Percentiles rank a stretch among this genome's conserved stretches.
phyloP scores from a whole-genome alignment of 805 yeast genomes.

The Clavispora asparagi region DNA sequence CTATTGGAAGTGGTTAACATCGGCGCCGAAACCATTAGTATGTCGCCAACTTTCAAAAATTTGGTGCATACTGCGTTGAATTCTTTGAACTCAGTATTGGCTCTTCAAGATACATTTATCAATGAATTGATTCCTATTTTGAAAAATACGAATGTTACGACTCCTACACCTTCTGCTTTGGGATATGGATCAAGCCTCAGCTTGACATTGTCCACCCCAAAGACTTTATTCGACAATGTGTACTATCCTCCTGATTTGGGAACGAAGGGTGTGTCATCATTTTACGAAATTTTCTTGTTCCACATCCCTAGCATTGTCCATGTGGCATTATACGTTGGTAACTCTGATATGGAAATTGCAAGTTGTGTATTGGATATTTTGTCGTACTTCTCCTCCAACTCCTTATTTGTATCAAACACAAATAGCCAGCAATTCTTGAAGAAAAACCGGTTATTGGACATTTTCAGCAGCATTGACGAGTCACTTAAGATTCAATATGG shows the following conservation, averaged over 20 bases:
- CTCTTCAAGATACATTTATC: constrained; percentile 55
- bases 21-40: constrained; percentile 56
- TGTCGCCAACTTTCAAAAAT: constrained; percentile 32
- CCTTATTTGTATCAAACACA: constrained; percentile 34
- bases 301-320: constrained; percentile 70
- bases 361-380: constrained; percentile 50
- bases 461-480: constrained; percentile 74
- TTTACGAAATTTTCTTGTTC: constrained; percentile 67
- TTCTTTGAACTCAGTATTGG: constrained; percentile 42
- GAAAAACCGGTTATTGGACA: constrained; percentile 60
- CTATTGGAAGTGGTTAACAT: constrained; percentile 52
- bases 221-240: constrained; percentile 23
- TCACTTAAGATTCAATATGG: constrained; percentile 67
- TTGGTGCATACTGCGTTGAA: constrained; percentile 38
- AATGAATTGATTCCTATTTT: constrained; percentile 48
- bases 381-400: constrained; percentile 41
- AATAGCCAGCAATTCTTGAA: constrained; percentile 26
- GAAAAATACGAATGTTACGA: constrained; percentile 29
- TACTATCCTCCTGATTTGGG: constrained; percentile 43
- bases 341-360: constrained; percentile 47
- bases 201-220: constrained; percentile 19
- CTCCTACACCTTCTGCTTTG: constrained; percentile 4
- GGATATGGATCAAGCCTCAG: constrained; percentile 28
- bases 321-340: constrained; percentile 69
- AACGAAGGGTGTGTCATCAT: constrained; percentile 56